Base-by-base conservation (phyloP, 257 asterid species). In the Striga asiatica region DNA sequence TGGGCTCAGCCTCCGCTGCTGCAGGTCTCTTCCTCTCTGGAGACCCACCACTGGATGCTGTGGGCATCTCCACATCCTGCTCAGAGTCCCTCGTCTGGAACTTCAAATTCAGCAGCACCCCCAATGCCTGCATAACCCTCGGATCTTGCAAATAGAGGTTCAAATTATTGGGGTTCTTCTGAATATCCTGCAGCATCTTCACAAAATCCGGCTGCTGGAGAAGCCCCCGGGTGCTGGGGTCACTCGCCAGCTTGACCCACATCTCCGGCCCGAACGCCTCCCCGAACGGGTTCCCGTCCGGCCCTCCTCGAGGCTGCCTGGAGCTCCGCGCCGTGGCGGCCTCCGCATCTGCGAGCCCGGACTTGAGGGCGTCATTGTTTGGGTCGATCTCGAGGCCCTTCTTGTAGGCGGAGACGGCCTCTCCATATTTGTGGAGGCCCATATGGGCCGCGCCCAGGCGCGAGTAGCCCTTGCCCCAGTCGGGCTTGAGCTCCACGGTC, bases 211-310 rank as follows among this genome's bases (percentile, higher is more conserved):
- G 94, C 70, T 89, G 88, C 43, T 81, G 74, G 50, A 89, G 74
- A 32, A 37, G 78, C 27, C 37, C 81, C 29, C 98, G 31, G 0
- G 98, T 89, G 6, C 54, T 61, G 1, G 96, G 75, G 27, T 89
- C 98, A 3, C 71, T 75, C 5, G 94, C 61, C 63, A 89, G 56
- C 81, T 67, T 81, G 3, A 80, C 77, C 98, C 98, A 89, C 95
- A 89, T 78, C 54, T 89, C 95, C 45, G 94, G 82, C 54, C 97
- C 97, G 59, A 86, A 89, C 16, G 89, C 88, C 63, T 89, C 95
- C 14, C 89, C 98, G 14, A 89, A 83, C 21, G 84, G 98, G 16
- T 13, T 78, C 0, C 72, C 60, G 0, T 66, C 78, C 1, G 76
- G 70, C 7, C 58, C 24, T 53, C 53, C 34, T 24, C 78, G 72